Evolutionary conservation across 139 green algal genomes (phyloP), one percentile per base, ranked within the genome.

Genomic region (Chlorella ohadii): DNA sequence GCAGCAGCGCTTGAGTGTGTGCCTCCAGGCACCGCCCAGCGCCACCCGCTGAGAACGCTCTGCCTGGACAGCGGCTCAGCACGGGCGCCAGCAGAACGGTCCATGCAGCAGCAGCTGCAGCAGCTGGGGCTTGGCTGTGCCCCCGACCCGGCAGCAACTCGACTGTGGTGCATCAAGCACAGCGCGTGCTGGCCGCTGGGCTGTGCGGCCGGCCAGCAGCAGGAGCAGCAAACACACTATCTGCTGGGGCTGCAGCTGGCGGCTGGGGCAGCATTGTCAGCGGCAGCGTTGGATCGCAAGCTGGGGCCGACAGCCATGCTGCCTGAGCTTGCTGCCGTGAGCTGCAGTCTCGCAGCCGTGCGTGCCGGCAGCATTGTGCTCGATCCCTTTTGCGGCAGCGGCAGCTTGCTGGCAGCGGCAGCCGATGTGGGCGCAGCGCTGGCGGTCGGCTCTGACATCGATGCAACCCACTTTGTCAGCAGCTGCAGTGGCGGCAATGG

Each of bases 311-410:
- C 78, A 19, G 63, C 78, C 63, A 74, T 83, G 78, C 78, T n/a
- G n/a, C 78, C 78, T 7, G 63, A 76, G 41, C 78, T 83, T 19
- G 78, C 63, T 4, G 78, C 64, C 36, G 13, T 75, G 4, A 83
- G 41, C 20, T 65, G 41, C 63, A 74, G 78, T 39, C 64, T 83
- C 41, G 78, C 78, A 44, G 41, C 19, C 6, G 76, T 82, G 4
- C 38, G 28, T 1, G 36, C 38, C 16, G 56, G 67, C 25, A 31
- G 7, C 31, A 23, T 3, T 1, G 66, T 84, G 51, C 67, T 84
- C 44, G 79, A 84, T 36, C 79, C 79, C 2, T 84, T 84, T 19
- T 84, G 79, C 34, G 79, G 79, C 51, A 84, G 7, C 47, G 79
- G 66, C 66, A 78, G 51, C 64, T 67, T 84, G 65, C 66, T 84